phyloP scores from a whole-genome alignment of 805 yeast genomes.

The Candida caryicola region DNA sequence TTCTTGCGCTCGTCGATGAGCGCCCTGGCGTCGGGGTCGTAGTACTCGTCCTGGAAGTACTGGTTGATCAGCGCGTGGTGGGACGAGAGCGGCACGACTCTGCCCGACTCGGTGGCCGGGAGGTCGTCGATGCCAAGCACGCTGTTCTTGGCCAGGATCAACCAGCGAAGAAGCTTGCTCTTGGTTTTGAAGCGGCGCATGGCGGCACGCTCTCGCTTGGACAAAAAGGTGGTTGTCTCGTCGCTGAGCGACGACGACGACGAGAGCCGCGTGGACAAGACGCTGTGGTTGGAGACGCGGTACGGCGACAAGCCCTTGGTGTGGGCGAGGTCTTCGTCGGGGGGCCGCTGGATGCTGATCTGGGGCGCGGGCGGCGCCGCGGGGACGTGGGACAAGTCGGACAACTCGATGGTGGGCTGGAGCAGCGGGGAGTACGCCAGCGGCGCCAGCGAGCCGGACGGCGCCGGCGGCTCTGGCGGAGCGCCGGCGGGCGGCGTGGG shows the following conservation, averaged over 20 bases:
- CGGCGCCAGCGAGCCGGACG: not conserved
- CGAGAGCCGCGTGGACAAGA: constrained; percentile 23
- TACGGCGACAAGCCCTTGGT: constrained; percentile 10
- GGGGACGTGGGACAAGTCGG: constrained; percentile 8
- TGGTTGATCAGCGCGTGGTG: constrained; percentile 34
- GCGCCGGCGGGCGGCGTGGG: too few species aligned
- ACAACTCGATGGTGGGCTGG: constrained; percentile 9
- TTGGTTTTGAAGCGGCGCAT: constrained; percentile 12
- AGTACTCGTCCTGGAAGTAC: constrained; percentile 28
- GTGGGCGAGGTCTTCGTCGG: not conserved
- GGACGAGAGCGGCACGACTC: constrained; percentile 67
- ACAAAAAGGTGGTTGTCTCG: constrained; percentile 18
- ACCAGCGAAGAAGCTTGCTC: constrained; percentile 11
- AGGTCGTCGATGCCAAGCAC: constrained; percentile 46
- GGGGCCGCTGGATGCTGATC: constrained; percentile 20
- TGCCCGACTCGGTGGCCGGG: constrained; percentile 63
- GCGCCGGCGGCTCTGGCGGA: not conserved
- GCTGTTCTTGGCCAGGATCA: constrained; percentile 27
- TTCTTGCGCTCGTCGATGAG: constrained; percentile 69
- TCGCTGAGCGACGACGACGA: constrained; percentile 14
- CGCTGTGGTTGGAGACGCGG: constrained; percentile 7
- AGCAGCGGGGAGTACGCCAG: constrained; percentile 7
- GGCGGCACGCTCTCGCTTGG: constrained; percentile 14
- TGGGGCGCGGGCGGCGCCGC: constrained; percentile 18
- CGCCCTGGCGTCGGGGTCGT: constrained; percentile 20